phyloP scores from a whole-genome alignment of 495 filamentous ascomycete genomes.

The Podospora comata region DNA sequence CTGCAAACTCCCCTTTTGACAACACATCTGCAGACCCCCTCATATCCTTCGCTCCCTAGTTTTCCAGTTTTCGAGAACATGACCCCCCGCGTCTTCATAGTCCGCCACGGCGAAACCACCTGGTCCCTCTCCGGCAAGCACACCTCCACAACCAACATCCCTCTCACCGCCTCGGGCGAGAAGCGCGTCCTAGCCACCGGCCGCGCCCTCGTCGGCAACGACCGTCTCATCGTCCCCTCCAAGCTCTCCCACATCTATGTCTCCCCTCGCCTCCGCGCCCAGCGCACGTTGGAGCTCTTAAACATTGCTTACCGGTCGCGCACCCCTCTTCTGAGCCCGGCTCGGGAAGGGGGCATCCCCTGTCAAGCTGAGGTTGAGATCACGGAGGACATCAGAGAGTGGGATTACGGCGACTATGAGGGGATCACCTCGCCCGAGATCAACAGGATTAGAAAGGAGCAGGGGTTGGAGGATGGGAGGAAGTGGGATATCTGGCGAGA shows the following conservation, averaged over 20 bases:
- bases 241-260: conserved; percentile 84
- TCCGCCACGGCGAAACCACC: conserved; percentile 92
- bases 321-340: conserved; percentile 40
- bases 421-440: conserved; percentile 79
- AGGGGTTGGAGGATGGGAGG: conserved; percentile 49
- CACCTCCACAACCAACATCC: conserved; percentile 82
- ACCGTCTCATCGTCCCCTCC: conserved; percentile 79
- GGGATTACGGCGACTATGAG: conserved; percentile 94
- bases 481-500: conserved; percentile 82
- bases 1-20: background rate
- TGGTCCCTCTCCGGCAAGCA: conserved; percentile 94
- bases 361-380: conserved; percentile 57
- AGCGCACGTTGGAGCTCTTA: conserved; percentile 83
- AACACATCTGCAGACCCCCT: too few relatives aligned
- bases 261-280: conserved; percentile 81
- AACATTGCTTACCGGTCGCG: conserved; percentile 47
- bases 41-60: background rate
- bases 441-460: conserved; percentile 52
- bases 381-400: conserved; percentile 80
- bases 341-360: conserved; percentile 24
- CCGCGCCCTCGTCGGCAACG: conserved; percentile 74
- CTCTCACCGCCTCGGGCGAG: conserved; percentile 83
- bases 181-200: conserved; percentile 79
- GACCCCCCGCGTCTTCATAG: conserved; percentile 79
- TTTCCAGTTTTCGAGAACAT: conserved; percentile 23